phyloP scores from a whole-genome alignment of 1,284 basidiomycete species.

The Phellinidium pouzarii region DNA sequence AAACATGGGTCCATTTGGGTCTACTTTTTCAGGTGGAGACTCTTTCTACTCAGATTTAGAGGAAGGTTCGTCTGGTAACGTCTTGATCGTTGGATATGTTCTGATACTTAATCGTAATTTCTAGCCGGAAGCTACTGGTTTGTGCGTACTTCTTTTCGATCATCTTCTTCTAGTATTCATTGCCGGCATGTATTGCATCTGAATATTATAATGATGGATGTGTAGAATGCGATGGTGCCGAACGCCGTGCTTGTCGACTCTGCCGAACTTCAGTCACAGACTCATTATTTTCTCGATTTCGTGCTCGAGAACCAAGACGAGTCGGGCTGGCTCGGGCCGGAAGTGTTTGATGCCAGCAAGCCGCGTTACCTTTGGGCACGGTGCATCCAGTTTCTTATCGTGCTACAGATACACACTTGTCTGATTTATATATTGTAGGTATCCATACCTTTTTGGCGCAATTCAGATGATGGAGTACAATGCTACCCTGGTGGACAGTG shows the following conservation, averaged over 20 bases:
- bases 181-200: too few relatives aligned
- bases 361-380: slow-evolving; percentile 51
- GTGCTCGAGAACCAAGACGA: slow-evolving; percentile 48
- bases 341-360: slow-evolving; percentile 43
- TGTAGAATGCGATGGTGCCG: slow-evolving; percentile 53
- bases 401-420: not conserved
- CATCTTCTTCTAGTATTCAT: not conserved
- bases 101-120: not conserved
- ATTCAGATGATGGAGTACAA: slow-evolving; percentile 50
- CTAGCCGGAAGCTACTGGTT: slow-evolving; percentile 58
- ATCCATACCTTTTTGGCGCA: slow-evolving; percentile 48
- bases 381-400: slow-evolving; percentile 24
- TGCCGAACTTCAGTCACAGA: slow-evolving; percentile 39
- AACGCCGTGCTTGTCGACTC: slow-evolving; percentile 42
- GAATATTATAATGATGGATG: too few relatives aligned
- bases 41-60: slow-evolving; percentile 47
- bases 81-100: not conserved
- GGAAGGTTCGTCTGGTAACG: slow-evolving; percentile 39
- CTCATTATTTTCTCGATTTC: slow-evolving; percentile 45
- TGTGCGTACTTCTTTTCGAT: slow-evolving; percentile 31
- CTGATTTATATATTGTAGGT: slow-evolving; percentile 27
- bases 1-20: not conserved
- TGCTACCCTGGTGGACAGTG: slow-evolving; percentile 35
- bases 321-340: slow-evolving; percentile 52
- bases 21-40: slow-evolving; percentile 25